Evolutionary conservation across 305 asterid species (phyloP), one percentile per base, ranked within the genome.

Genomic region (Nicotiana rustica): DNA sequence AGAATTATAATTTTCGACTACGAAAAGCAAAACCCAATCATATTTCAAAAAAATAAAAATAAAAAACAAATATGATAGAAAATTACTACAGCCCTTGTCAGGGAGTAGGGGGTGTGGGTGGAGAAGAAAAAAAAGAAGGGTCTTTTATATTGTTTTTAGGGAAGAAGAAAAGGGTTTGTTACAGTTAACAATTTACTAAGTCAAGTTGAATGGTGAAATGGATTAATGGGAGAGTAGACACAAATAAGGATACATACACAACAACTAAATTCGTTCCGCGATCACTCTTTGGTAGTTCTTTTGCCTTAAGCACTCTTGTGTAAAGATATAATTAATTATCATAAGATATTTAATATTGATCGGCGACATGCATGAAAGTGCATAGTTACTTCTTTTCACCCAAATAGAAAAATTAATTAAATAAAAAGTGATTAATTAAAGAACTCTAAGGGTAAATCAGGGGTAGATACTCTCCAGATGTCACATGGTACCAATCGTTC

Each of bases 191-290:
- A 25, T 25, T 25, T 68, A 68, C 59, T 69, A 38, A 10, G n/a
- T 41, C 35, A 70, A 5, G 60, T 70, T 70, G 78, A 70, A 36
- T 19, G 78, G 36, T 44, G 59, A 44, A 19, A 10, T 19, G 78
- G 60, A 70, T 19, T 44, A 18, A 41, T 19, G 60, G 78, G 35
- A 70, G 18, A 25, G 25, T 19, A 19, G 78, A 70, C 78, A 44
- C 60, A 44, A 10, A 70, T 5, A 70, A 10, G 57, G 60, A 70
- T 44, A 70, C 78, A 7, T 38, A 5, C 56, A 68, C 55, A 17
- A 68, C n/a, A 69, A 69, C 1, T 18, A 69, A 17, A 69, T 69
- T 69, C 33, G 29, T n/a, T 1, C 35, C 35, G 35, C 0, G 35
- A 4, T 33, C 35, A 33, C 35, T 33, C 0, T 33, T 33, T 33